phyloP scores from a whole-genome alignment of 1,284 basidiomycete genomes.

The Malassezia caprae region DNA sequence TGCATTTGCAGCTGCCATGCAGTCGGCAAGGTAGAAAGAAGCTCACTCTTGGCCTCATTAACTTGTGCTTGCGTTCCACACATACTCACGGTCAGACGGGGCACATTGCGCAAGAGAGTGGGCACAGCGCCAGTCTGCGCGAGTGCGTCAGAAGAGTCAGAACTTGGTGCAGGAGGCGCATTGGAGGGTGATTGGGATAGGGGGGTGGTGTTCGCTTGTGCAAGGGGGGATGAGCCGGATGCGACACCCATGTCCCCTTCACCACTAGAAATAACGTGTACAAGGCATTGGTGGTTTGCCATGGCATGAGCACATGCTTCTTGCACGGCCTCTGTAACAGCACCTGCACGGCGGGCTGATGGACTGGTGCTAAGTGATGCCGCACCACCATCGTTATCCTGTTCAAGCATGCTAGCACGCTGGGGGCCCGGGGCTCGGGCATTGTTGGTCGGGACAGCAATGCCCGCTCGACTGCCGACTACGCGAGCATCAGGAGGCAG shows the following conservation, averaged over 20 bases:
- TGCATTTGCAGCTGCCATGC: conserved; percentile 74
- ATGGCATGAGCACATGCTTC: conserved; percentile 5
- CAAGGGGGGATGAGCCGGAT: background rate
- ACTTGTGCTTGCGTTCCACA: conserved; percentile 86
- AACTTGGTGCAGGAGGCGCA: background rate
- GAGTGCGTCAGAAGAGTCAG: background rate
- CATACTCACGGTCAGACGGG: conserved; percentile 59
- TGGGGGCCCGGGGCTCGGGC: conserved; percentile 1
- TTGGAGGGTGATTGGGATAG: conserved; percentile 2
- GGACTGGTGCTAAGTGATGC: conserved; percentile 23
- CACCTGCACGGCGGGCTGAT: conserved; percentile 24
- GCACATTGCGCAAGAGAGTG: background rate
- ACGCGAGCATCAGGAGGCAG: conserved; percentile 9
- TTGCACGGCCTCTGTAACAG: conserved; percentile 5
- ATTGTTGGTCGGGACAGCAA: conserved; percentile 7
- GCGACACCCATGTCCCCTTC: background rate
- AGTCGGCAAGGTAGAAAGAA: conserved; percentile 78
- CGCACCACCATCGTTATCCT: background rate
- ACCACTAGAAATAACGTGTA: background rate
- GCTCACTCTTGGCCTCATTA: conserved; percentile 74
- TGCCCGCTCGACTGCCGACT: conserved; percentile 4
- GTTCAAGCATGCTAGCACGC: background rate
- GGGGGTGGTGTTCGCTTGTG: conserved; percentile 5
- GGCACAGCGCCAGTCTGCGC: background rate
- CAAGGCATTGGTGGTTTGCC: background rate